Conservation (phyloP, 225 moss, liverwort and hornwort species). For the Sphagnum contortum region DNA sequence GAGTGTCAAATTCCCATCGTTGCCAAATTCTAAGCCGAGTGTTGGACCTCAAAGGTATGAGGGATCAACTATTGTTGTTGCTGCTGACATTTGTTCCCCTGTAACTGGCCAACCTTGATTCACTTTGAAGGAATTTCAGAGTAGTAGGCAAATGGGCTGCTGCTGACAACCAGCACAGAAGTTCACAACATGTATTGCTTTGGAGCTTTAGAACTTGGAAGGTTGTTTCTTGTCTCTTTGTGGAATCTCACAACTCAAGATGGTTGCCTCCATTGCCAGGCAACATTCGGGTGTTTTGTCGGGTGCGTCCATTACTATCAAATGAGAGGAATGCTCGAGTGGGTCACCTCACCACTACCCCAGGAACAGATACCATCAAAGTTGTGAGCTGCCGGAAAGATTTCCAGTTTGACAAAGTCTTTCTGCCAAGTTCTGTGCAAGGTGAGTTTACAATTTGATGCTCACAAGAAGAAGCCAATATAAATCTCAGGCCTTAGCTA, state of each 20-base stretch:
- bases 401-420: conserved; percentile 56
- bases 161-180: too few relatives aligned
- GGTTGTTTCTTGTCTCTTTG: too few relatives aligned
- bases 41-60: conserved; percentile 41
- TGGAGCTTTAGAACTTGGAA: too few relatives aligned
- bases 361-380: conserved; percentile 31
- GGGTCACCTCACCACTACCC: conserved; percentile 31
- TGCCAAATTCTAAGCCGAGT: conserved; percentile 35
- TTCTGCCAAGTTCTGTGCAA: conserved; percentile 40
- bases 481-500: too few relatives aligned
- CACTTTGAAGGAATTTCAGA: too few relatives aligned
- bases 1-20: conserved; percentile 29
- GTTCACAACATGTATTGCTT: too few relatives aligned
- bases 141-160: too few relatives aligned
- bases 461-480: too few relatives aligned
- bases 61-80: too few relatives aligned
- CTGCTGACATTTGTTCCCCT: too few relatives aligned
- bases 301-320: conserved; percentile 45
- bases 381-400: conserved; percentile 36
- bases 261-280: conserved; percentile 10
- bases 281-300: conserved; percentile 55
- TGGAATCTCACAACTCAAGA: too few relatives aligned
- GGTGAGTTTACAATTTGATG: conserved; percentile 10
- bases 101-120: too few relatives aligned
- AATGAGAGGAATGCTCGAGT: conserved; percentile 25